phyloP scores from a whole-genome alignment of 2,329 filamentous ascomycete species.

The Beauveria sp. region DNA sequence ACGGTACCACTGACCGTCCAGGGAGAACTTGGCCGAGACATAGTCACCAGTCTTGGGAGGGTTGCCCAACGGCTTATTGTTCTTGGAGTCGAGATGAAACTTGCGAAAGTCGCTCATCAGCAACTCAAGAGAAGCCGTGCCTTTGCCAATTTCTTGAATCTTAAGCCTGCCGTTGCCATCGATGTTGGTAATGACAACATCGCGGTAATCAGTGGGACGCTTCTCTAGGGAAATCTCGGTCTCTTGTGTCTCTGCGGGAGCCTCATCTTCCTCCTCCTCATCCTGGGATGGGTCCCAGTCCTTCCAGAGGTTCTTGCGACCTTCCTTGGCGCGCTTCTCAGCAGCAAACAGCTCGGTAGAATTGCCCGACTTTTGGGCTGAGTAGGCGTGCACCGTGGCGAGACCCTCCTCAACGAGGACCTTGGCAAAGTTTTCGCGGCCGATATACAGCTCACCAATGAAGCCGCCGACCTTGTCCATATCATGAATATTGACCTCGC shows the following conservation, averaged over 20 bases:
- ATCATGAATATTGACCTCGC: constrained; percentile 90
- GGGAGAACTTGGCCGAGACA: constrained; percentile 84
- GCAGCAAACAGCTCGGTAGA: constrained; percentile 79
- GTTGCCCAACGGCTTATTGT: constrained; percentile 63
- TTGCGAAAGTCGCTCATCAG: constrained; percentile 87
- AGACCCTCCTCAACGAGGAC: constrained; percentile 87
- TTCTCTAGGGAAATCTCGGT: constrained; percentile 51
- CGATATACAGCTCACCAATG: constrained; percentile 89
- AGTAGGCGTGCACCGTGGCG: constrained; percentile 87
- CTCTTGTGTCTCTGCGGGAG: constrained; percentile 42
- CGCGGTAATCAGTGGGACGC: constrained; percentile 77
- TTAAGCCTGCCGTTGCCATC: constrained; percentile 77
- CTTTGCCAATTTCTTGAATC: constrained; percentile 81
- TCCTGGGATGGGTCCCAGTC: constrained; percentile 91
- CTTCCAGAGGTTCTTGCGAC: constrained; percentile 80
- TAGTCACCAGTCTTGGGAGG: constrained; percentile 86
- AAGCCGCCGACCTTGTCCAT: constrained; percentile 96
- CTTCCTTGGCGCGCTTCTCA: constrained; percentile 84
- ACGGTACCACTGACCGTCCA: constrained; percentile 90
- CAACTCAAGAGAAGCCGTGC: constrained; percentile 75
- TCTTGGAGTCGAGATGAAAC: constrained; percentile 80
- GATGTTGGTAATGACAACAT: constrained; percentile 86
- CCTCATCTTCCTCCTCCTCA: constrained; percentile 45
- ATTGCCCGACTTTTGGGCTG: constrained; percentile 90
- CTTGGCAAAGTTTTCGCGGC: constrained; percentile 94